A percentile compares a stretch with the other conserved stretches of the same genome.
Evolutionary conservation across 352 stramenopile genomes (phyloP).

Genomic region (Discostella stelligera): DNA sequence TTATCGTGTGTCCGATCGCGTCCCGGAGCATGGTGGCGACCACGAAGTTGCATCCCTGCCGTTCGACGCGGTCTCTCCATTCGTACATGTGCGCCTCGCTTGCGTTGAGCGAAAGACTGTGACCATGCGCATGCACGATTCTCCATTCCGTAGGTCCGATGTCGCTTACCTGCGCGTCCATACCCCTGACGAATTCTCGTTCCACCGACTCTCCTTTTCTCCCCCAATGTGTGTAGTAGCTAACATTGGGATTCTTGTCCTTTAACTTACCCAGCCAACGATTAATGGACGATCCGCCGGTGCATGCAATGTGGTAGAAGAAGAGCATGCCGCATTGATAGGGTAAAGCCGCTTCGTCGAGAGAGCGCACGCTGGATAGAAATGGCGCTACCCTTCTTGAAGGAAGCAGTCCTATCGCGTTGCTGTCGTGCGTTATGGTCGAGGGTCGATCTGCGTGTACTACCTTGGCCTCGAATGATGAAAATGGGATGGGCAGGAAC

Average conservation of each 20-base stretch:
- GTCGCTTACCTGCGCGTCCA: conserved; percentile 29
- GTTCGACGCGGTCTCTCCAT: conserved; percentile 45
- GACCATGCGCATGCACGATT: conserved; percentile 51
- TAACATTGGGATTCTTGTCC: conserved; percentile 42
- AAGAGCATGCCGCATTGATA: conserved; percentile 49
- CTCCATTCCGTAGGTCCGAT: conserved; percentile 41
- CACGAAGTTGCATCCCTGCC: conserved; percentile 43
- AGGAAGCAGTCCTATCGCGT: conserved; percentile 10
- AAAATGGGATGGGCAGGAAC: conserved; percentile 20
- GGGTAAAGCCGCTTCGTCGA: conserved; percentile 37
- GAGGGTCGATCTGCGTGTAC: background rate
- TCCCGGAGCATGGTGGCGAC: conserved; percentile 49
- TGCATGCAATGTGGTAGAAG: conserved; percentile 61
- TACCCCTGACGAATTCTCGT: conserved; percentile 36
- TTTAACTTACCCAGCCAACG: conserved; percentile 51
- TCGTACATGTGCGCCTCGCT: conserved; percentile 44
- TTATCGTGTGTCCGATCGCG: conserved; percentile 50
- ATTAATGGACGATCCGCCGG: conserved; percentile 51
- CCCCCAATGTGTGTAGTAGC: conserved; percentile 57
- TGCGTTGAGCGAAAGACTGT: conserved; percentile 47
- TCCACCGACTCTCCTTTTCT: conserved; percentile 23
- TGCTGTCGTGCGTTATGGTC: background rate
- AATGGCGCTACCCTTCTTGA: conserved; percentile 8
- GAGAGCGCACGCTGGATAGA: conserved; percentile 18
- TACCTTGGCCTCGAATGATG: background rate